Conservation (phyloP, 768 basidiomycete species). For the Leucogyrophana mollusca region DNA sequence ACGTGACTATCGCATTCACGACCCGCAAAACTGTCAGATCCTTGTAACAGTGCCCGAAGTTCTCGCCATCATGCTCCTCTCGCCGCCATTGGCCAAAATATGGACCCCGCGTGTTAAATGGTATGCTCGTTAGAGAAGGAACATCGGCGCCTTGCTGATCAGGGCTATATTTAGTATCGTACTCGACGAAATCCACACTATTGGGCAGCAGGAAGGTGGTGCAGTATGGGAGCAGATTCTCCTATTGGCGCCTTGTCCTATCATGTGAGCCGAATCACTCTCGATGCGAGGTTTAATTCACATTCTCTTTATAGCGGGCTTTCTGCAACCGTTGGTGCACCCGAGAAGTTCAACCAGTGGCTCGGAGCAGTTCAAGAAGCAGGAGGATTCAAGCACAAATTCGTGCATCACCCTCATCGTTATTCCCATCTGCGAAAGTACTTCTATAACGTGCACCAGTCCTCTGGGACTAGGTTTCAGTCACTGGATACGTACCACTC, state of each 20-base stretch:
- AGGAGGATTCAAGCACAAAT: conserved; percentile 56
- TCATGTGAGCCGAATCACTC: conserved; percentile 50
- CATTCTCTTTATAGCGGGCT: conserved; percentile 48
- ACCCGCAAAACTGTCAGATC: conserved; percentile 69
- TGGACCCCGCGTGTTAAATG: conserved; percentile 68
- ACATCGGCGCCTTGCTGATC: background rate
- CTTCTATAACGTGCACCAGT: conserved; percentile 41
- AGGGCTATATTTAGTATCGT: conserved; percentile 49
- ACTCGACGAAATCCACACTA: conserved; percentile 55
- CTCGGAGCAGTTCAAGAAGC: conserved; percentile 57
- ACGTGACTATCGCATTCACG: conserved; percentile 59
- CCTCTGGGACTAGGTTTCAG: conserved; percentile 25
- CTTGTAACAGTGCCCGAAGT: conserved; percentile 75
- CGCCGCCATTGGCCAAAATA: conserved; percentile 55
- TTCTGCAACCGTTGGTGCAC: conserved; percentile 69
- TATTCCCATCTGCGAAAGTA: conserved; percentile 76
- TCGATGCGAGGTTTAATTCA: background rate
- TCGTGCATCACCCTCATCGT: conserved; percentile 64
- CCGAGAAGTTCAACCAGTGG: conserved; percentile 66
- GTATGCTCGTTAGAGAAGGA: conserved; percentile 25
- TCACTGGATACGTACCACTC: conserved; percentile 35
- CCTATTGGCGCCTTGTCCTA: conserved; percentile 65
- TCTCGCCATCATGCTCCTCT: conserved; percentile 65
- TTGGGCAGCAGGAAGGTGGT: conserved; percentile 69
- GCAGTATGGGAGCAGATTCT: conserved; percentile 77